Conservation (phyloP, 2,329 filamentous ascomycete species). For the Elsinoe fawcettii region DNA sequence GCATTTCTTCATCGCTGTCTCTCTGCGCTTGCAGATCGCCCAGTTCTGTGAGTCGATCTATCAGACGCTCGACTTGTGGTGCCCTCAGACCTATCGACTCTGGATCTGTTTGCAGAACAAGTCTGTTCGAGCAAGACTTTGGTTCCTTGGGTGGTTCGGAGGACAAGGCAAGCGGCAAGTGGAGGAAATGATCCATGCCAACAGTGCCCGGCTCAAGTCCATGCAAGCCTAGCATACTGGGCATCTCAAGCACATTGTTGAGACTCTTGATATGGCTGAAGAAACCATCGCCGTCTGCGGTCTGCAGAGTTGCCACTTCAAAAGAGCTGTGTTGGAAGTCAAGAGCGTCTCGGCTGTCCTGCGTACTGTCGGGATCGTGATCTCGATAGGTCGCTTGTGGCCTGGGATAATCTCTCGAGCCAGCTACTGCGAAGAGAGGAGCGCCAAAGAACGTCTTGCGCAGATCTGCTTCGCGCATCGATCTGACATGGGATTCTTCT, state of each 20-base stretch:
- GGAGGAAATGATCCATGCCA: constrained; percentile 41
- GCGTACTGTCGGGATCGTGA: constrained; percentile 14
- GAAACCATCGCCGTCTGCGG: neutral
- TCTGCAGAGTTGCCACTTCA: constrained; percentile 5
- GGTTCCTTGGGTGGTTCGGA: neutral
- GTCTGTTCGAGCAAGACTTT: constrained; percentile 18
- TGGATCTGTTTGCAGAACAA: constrained; percentile 20
- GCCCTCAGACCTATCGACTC: constrained; percentile 23
- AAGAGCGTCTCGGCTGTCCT: constrained; percentile 8
- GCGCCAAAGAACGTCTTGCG: constrained; percentile 25
- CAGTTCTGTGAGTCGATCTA: constrained; percentile 23
- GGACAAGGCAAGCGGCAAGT: constrained; percentile 30
- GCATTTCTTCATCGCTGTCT: neutral
- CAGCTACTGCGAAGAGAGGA: constrained; percentile 23
- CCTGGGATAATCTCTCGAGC: constrained; percentile 13
- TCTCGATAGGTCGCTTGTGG: constrained; percentile 18
- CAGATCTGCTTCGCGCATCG: constrained; percentile 21
- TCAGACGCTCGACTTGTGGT: constrained; percentile 19
- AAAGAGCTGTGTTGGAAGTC: constrained; percentile 11
- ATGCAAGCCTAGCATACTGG: constrained; percentile 41
- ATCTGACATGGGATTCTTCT: constrained; percentile 8
- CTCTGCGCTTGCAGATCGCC: constrained; percentile 16
- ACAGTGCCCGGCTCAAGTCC: constrained; percentile 41
- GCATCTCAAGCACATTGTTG: constrained; percentile 33
- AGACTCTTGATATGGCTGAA: neutral